Base-by-base conservation (phyloP, 176 grass and related monocot genomes). In the Thalia dealbata region DNA sequence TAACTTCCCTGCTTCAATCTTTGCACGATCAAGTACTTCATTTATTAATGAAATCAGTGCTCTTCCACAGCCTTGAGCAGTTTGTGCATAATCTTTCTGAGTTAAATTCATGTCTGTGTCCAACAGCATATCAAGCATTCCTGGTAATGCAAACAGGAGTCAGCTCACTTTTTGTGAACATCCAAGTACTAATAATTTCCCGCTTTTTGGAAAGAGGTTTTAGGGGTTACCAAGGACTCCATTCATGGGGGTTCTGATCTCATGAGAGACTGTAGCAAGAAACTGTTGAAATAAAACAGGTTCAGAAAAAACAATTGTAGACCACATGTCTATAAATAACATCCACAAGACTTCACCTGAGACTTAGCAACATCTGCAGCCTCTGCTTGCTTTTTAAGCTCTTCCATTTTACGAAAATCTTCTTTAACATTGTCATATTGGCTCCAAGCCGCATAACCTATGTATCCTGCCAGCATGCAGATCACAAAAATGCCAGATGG, bases 161-260 rank as follows among this genome's bases (percentile, higher is more conserved):
- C 62, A 74, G 38, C 50, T 46, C 55, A 13, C 25, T 14, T 58
- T 56, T 65, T 62, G 48, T 38, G 32, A 38, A 38, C 3, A 38
- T 38, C 32, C 32, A 4, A 38, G 32, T 38, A 61, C 52, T 41
- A 25, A 73, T 67, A 77, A 41, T 64, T 26, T 79, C 12, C 16
- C 61, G 59, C 21, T 27, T 66, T 19, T 55, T 55, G 29, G 18
- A 15, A 70, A 30, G 19, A 66, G 27, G 74, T 73, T 64, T 1
- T 46, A 59, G 22, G 48, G 42, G 30, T 86, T 86, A 93, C 95
- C 95, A 65, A 99, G 83, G 67, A 99, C 95, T 52, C 95, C 95
- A 56, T 93, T 99, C 95, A 99, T 99, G 68, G 95, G 95, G 60
- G 95, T 99, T 86, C 95, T 84, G 79, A 99, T 99, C 83, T 99